Evolutionary conservation across 139 green algal species (phyloP).

Genomic region (Astrephomene gubernaculifera): DNA sequence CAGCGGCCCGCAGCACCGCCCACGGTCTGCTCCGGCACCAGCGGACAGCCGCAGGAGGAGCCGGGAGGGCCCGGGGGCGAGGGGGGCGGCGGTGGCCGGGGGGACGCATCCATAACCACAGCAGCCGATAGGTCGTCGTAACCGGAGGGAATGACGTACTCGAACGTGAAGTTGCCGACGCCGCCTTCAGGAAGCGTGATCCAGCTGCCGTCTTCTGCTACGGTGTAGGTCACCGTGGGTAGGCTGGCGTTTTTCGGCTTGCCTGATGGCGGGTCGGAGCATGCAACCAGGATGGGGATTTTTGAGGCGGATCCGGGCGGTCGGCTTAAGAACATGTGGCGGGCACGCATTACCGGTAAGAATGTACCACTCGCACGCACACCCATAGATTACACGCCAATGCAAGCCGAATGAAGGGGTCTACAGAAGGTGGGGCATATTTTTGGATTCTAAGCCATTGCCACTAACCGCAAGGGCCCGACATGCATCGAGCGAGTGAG

Average conservation of each 20-base stretch:
- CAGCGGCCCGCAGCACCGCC: neutral
- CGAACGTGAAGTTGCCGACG: slow-evolving; percentile 54
- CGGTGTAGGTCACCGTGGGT: neutral
- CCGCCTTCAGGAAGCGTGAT: slow-evolving; percentile 42
- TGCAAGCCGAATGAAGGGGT: too few species aligned
- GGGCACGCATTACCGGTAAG: too few species aligned
- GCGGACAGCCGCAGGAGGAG: slow-evolving; percentile 25
- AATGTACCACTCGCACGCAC: too few species aligned
- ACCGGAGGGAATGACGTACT: slow-evolving; percentile 47
- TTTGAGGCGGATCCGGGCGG: too few species aligned
- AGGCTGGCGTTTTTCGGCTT: slow-evolving; percentile 9
- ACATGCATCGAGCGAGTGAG: too few species aligned
- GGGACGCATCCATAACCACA: slow-evolving; percentile 38
- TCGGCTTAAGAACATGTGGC: too few species aligned
- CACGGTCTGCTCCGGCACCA: slow-evolving; percentile 1
- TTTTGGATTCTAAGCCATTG: too few species aligned
- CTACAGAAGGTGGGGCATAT: too few species aligned
- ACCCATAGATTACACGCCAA: too few species aligned
- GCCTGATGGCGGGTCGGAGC: neutral
- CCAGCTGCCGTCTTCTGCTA: neutral
- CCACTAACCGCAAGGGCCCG: too few species aligned
- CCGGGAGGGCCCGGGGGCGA: slow-evolving; percentile 16
- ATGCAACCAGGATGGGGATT: too few species aligned
- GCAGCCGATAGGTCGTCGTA: slow-evolving; percentile 58
- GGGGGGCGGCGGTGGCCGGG: slow-evolving; percentile 39